Evolutionary conservation across 176 grass and related monocot genomes (phyloP).

Genomic region (Neostapfia colusana): DNA sequence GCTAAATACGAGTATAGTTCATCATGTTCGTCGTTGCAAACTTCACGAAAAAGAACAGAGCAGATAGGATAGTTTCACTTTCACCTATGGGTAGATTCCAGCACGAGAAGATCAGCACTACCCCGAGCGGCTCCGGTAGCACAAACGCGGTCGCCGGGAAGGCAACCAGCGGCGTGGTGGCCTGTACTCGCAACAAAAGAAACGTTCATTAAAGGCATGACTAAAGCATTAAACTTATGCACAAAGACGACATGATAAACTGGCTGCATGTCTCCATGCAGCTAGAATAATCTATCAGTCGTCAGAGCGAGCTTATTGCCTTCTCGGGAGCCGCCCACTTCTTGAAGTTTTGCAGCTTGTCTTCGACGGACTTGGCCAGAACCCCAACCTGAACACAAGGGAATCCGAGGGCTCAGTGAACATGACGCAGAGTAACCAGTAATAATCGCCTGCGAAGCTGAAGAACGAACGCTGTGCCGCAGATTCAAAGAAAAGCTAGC

Average conservation of each 20-base stretch:
- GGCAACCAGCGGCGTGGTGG: conserved; percentile 43
- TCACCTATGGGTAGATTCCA: conserved; percentile 87
- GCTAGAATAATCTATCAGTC: background rate
- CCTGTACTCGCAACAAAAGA: conserved; percentile 32
- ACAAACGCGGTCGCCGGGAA: conserved; percentile 65
- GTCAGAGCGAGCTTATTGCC: conserved; percentile 23
- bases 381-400: conserved; percentile 44
- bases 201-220: background rate
- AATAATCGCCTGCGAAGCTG: background rate
- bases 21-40: background rate
- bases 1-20: no score
- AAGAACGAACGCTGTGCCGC: background rate
- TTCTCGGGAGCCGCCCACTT: conserved; percentile 66
- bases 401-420: background rate
- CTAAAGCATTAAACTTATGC: background rate
- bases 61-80: conserved; percentile 6
- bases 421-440: background rate
- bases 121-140: conserved; percentile 71
- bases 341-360: conserved; percentile 52
- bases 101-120: conserved; percentile 76
- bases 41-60: background rate
- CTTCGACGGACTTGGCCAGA: conserved; percentile 45
- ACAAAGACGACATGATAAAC: background rate
- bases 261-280: background rate
- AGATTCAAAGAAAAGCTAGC: background rate